A percentile compares a stretch with the other conserved stretches of the same genome.
phyloP scores from a whole-genome alignment of 78 protist species.

The Cavenderia fasciculata region DNA sequence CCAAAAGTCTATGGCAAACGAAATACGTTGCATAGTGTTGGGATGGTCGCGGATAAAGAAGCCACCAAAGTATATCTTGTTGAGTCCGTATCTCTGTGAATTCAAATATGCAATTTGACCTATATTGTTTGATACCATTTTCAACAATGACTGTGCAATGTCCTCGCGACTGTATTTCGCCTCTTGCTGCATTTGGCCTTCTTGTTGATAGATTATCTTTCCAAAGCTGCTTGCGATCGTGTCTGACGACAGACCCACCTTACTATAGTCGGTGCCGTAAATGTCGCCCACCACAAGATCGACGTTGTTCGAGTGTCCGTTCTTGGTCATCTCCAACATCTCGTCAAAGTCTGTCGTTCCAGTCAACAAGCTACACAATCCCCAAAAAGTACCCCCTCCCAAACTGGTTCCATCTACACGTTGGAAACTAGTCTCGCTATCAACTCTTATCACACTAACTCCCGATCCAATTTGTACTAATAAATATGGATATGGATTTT shows the following conservation, averaged over 20 bases:
- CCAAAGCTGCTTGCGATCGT: conserved; percentile 85
- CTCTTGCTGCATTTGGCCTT: background rate
- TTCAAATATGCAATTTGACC: conserved; percentile 91
- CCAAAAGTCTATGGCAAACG: conserved; percentile 88
- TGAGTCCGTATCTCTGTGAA: conserved; percentile 70
- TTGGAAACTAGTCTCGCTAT: conserved; percentile 70
- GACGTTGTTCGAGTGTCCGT: conserved; percentile 76
- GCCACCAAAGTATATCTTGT: conserved; percentile 88
- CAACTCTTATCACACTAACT: conserved; percentile 87
- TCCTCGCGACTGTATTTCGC: conserved; percentile 64
- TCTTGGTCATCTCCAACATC: conserved; percentile 58
- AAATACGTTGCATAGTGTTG: conserved; percentile 60
- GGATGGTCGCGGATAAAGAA: conserved; percentile 89
- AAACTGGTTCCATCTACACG: conserved; percentile 94
- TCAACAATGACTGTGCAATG: conserved; percentile 74
- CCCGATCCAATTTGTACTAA: conserved; percentile 96
- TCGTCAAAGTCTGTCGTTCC: conserved; percentile 83
- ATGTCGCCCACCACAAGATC: conserved; percentile 98
- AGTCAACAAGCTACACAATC: conserved; percentile 88
- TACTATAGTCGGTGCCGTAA: conserved; percentile 92
- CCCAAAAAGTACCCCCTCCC: conserved; percentile 98
- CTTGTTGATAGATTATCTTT: conserved; percentile 31
- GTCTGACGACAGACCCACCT: conserved; percentile 82
- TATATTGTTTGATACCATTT: conserved; percentile 93
- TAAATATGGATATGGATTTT: conserved; percentile 88